Conservation (phyloP, 2,329 filamentous ascomycete genomes). For the Colletotrichum tamarilloi region DNA sequence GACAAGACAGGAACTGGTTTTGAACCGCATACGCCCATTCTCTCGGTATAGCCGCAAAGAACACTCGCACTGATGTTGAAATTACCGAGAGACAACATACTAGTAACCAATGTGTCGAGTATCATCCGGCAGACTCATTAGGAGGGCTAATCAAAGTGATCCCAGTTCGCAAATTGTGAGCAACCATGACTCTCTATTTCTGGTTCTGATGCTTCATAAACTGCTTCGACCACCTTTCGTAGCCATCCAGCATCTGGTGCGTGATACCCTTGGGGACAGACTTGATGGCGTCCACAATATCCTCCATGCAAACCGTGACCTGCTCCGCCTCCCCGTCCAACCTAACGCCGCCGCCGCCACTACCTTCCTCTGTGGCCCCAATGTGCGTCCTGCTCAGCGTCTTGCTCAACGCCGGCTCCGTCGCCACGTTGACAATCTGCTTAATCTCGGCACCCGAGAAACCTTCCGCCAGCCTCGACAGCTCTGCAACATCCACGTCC, state of each 20-base stretch:
- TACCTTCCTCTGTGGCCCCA: constrained; percentile 40
- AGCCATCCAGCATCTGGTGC: constrained; percentile 65
- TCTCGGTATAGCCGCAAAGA: no score
- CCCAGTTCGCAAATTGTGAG: no score
- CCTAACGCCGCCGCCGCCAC: constrained; percentile 37
- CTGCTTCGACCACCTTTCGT: constrained; percentile 64
- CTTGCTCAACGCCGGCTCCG: constrained; percentile 55
- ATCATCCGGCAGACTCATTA: background rate
- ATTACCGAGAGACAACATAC: background rate
- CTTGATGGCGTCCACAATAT: constrained; percentile 56
- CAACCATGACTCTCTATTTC: constrained; percentile 10
- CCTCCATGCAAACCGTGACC: constrained; percentile 49
- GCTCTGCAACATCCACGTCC: constrained; percentile 72
- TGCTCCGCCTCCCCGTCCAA: constrained; percentile 4
- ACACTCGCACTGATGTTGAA: no score
- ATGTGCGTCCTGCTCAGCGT: constrained; percentile 35
- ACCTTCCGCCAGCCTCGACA: constrained; percentile 76
- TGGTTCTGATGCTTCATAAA: constrained; percentile 31
- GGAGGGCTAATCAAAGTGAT: background rate
- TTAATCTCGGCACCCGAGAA: constrained; percentile 88
- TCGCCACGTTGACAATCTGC: constrained; percentile 59
- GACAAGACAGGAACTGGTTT: no score
- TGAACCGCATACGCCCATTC: no score
- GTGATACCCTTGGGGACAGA: constrained; percentile 69
- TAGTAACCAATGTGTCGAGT: no score